Evolutionary conservation across 2,329 filamentous ascomycete genomes (phyloP).

Genomic region (Stagonosporopsis tanaceti): DNA sequence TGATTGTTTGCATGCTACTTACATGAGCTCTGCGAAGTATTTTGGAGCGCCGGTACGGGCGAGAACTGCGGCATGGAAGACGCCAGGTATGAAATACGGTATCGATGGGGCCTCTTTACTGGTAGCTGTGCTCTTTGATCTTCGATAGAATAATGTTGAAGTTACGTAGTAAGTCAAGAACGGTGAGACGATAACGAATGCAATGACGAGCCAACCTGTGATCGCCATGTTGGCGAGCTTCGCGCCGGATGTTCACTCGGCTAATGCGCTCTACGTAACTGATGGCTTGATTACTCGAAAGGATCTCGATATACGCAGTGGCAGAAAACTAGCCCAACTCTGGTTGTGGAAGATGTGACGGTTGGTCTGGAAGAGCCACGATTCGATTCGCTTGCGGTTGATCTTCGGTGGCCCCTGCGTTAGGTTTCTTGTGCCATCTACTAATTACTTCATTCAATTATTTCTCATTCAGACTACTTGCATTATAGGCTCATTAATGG

Average conservation of each 20-base stretch:
- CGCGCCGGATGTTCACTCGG: neutral
- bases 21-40: slow-evolving; percentile 39
- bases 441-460: neutral
- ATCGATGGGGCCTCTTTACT: slow-evolving; percentile 32
- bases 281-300: neutral
- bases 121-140: slow-evolving; percentile 14
- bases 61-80: slow-evolving; percentile 34
- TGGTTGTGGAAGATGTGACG: neutral
- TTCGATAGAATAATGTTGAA: slow-evolving; percentile 28
- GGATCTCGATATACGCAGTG: neutral
- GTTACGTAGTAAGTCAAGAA: slow-evolving; percentile 36
- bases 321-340: neutral
- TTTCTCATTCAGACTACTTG: neutral
- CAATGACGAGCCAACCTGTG: neutral
- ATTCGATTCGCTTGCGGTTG: slow-evolving; percentile 11
- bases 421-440: too few species aligned
- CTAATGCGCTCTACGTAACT: neutral
- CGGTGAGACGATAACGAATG: slow-evolving; percentile 21
- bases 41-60: slow-evolving; percentile 28
- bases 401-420: slow-evolving; percentile 1
- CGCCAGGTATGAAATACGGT: slow-evolving; percentile 33
- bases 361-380: slow-evolving; percentile 9
- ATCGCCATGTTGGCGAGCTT: neutral
- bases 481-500: neutral
- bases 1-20: neutral